phyloP scores from a whole-genome alignment of 257 asterid species.

The Solanum rostratum region DNA sequence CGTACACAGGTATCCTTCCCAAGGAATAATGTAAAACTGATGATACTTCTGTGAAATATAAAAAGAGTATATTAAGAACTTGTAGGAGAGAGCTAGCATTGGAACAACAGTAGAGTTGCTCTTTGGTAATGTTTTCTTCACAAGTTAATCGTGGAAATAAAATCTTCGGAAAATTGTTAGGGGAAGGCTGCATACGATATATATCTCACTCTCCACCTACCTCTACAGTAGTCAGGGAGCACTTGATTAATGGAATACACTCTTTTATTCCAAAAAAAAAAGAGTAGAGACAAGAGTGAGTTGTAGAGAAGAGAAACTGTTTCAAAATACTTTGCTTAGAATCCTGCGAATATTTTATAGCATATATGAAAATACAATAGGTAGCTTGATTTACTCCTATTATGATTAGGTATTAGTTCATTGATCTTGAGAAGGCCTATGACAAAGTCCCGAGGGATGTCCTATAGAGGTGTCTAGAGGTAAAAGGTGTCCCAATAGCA shows the following conservation, averaged over 20 bases:
- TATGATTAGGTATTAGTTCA: no score
- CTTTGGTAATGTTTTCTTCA: neutral
- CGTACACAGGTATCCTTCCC: slow-evolving; percentile 66
- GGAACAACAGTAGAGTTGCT: neutral
- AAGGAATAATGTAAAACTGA: neutral
- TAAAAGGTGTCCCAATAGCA: no score
- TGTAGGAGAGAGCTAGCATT: neutral
- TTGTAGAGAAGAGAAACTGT: neutral
- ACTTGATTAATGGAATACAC: neutral
- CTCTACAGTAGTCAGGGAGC: neutral
- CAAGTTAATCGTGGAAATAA: neutral
- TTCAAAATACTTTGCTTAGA: neutral
- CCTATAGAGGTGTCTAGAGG: no score
- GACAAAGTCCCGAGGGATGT: no score
- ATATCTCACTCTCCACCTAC: neutral
- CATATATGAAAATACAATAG: neutral
- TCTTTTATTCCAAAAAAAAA: neutral
- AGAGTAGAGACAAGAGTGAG: neutral
- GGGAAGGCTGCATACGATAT: neutral
- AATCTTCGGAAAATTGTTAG: neutral
- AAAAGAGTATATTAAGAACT: neutral
- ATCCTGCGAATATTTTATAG: no score
- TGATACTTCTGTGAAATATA: neutral
- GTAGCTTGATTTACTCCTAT: no score
- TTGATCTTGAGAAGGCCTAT: no score